Percentiles rank a stretch among this genome's conserved stretches.
Evolutionary conservation across 2,329 filamentous ascomycete genomes (phyloP).

Genomic region (Chaetomium globosum): DNA sequence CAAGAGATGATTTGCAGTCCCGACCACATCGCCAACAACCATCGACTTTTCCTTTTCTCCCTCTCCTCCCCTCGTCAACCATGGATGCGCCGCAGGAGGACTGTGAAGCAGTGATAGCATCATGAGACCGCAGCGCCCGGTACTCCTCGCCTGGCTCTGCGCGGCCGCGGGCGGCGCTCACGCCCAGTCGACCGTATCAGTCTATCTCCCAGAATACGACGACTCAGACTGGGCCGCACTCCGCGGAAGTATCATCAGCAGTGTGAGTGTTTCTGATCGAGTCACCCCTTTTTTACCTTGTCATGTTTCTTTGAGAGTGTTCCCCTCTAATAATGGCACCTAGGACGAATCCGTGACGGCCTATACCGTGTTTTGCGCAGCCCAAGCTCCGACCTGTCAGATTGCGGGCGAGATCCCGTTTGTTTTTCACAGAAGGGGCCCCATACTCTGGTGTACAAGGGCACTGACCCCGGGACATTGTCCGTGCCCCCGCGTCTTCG

Average conservation of each 20-base stretch:
- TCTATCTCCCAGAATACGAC: conserved; percentile 51
- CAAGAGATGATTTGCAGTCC: conserved; percentile 26
- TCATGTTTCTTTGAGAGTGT: neutral
- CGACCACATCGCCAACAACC: conserved; percentile 17
- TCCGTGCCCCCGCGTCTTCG: conserved; percentile 37
- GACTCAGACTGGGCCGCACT: conserved; percentile 49
- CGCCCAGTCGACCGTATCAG: conserved; percentile 46
- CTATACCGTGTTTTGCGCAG: conserved; percentile 54
- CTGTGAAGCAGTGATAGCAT: conserved; percentile 11
- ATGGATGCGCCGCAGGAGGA: conserved; percentile 16
- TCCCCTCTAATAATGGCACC: neutral
- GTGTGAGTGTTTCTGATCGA: conserved; percentile 41
- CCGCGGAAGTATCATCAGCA: conserved; percentile 51
- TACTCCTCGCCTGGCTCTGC: conserved; percentile 23
- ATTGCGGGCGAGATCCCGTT: conserved; percentile 53
- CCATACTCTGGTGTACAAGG: conserved; percentile 49
- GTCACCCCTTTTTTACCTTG: neutral
- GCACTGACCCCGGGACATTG: conserved; percentile 49
- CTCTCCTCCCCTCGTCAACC: neutral
- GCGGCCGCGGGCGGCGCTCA: conserved; percentile 22
- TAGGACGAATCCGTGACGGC: conserved; percentile 49
- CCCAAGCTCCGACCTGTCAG: conserved; percentile 48
- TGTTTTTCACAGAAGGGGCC: conserved; percentile 52
- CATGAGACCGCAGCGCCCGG: conserved; percentile 27
- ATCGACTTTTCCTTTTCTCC: conserved; percentile 9